Conservation (phyloP, 176 grass and related monocot genomes). For the Rhynchospora pubera region DNA sequence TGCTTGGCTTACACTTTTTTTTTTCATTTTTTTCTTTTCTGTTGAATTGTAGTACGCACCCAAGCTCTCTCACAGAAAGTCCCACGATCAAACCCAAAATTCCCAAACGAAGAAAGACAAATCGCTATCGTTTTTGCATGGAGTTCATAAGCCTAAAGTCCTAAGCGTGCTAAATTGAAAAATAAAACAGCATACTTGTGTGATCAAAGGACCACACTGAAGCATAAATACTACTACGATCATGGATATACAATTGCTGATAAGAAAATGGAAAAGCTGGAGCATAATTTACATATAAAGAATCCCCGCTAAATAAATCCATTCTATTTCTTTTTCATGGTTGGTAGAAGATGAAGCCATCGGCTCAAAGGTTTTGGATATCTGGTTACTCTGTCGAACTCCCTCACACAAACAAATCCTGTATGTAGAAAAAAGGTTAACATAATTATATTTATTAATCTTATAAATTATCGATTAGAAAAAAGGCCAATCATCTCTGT, state of each 20-base stretch:
- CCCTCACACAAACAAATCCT: conserved; percentile 92
- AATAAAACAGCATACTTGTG: neutral
- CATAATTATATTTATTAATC: neutral
- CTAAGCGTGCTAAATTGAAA: neutral
- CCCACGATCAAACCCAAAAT: neutral
- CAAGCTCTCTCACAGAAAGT: no score
- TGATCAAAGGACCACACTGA: neutral
- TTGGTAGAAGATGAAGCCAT: conserved; percentile 44
- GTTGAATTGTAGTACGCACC: no score
- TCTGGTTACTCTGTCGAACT: conserved; percentile 60
- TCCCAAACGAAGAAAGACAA: neutral
- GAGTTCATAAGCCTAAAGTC: neutral
- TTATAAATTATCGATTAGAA: conserved; percentile 3
- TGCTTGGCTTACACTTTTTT: no score
- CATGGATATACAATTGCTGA: no score
- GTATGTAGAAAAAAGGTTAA: conserved; percentile 9
- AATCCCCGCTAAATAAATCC: neutral
- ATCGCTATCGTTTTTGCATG: neutral
- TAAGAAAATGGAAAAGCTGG: neutral
- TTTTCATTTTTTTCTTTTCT: no score
- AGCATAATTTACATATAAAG: neutral
- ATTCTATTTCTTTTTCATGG: neutral
- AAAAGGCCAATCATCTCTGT: neutral
- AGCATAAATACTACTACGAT: neutral
- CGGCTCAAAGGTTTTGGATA: conserved; percentile 71